These are phyloP conservation scores for Tetrahymena thermophila DNA, from an alignment of 73 alveolate genomes.

Conservation along the genomic window DNA sequence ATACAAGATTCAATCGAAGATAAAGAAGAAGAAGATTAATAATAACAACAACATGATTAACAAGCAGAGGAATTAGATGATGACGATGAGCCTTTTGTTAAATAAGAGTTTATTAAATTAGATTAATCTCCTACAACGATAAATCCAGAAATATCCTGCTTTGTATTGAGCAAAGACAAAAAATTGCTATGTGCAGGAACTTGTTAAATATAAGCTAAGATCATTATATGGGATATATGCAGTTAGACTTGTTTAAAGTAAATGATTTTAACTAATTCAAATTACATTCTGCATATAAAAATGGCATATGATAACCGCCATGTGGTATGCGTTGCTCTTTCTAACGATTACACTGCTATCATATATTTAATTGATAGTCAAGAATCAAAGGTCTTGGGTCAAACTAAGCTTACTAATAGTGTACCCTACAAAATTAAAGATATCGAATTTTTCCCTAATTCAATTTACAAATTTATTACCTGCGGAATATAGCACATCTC, in stretches of 20 bases:
- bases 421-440: constrained; percentile 91
- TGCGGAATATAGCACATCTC: constrained; percentile 94
- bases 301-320: constrained; percentile 74
- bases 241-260: constrained; percentile 59
- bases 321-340: constrained; percentile 61
- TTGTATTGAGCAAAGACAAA: constrained; percentile 65
- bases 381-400: constrained; percentile 46
- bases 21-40: constrained; percentile 28
- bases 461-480: constrained; percentile 83
- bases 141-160: constrained; percentile 67
- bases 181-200: constrained; percentile 73
- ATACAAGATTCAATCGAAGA: constrained; percentile 56
- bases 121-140: constrained; percentile 28
- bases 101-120: constrained; percentile 25
- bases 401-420: constrained; percentile 67
- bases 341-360: constrained; percentile 67
- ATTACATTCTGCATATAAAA: constrained; percentile 56
- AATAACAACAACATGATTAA: not conserved
- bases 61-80: not conserved
- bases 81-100: not conserved
- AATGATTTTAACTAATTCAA: constrained; percentile 47
- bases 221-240: constrained; percentile 82
- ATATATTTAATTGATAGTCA: constrained; percentile 69
- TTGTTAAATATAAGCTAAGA: constrained; percentile 60
- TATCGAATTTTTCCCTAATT: constrained; percentile 78